These are phyloP conservation scores for Ganoderma lucidum DNA, from an alignment of 1,284 basidiomycete species.

Conservation along the genomic window DNA sequence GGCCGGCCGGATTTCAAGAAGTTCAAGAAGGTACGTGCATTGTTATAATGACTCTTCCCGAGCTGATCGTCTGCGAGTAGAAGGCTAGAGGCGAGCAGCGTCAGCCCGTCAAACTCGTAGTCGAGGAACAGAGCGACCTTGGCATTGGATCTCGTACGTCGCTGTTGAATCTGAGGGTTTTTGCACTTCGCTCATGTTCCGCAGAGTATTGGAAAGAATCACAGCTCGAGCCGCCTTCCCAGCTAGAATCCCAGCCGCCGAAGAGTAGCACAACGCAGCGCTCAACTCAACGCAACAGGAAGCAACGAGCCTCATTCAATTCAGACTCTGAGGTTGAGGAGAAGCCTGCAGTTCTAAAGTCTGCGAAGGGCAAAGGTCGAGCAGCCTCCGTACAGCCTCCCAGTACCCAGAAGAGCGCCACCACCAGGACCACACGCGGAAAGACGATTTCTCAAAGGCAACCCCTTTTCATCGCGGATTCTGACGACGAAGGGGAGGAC, in stretches of 20 bases:
- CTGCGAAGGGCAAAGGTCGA: constrained; percentile 32
- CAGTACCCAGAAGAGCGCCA: constrained; percentile 17
- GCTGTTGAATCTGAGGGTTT: neutral
- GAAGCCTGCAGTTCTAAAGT: constrained; percentile 22
- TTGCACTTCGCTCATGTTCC: constrained; percentile 3
- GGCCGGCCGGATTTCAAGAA: constrained; percentile 85
- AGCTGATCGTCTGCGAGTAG: constrained; percentile 31
- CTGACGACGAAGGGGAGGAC: constrained; percentile 16
- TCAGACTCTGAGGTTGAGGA: constrained; percentile 48
- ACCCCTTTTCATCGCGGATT: constrained; percentile 38
- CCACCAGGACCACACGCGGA: constrained; percentile 15
- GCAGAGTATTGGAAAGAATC: constrained; percentile 63
- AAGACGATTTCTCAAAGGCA: constrained; percentile 28
- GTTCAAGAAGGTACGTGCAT: constrained; percentile 73
- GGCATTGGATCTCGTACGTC: constrained; percentile 59
- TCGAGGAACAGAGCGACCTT: constrained; percentile 61
- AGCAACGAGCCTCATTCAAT: constrained; percentile 19
- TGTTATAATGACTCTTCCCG: neutral
- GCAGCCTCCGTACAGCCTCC: constrained; percentile 15
- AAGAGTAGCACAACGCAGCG: constrained; percentile 22
- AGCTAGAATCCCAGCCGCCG: constrained; percentile 28
- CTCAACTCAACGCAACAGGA: constrained; percentile 27
- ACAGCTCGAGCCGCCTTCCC: constrained; percentile 30
- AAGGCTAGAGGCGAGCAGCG: constrained; percentile 43
- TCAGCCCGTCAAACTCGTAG: constrained; percentile 58